phyloP scores from a whole-genome alignment of 2,329 filamentous ascomycete species.

The Fulvia fulva region DNA sequence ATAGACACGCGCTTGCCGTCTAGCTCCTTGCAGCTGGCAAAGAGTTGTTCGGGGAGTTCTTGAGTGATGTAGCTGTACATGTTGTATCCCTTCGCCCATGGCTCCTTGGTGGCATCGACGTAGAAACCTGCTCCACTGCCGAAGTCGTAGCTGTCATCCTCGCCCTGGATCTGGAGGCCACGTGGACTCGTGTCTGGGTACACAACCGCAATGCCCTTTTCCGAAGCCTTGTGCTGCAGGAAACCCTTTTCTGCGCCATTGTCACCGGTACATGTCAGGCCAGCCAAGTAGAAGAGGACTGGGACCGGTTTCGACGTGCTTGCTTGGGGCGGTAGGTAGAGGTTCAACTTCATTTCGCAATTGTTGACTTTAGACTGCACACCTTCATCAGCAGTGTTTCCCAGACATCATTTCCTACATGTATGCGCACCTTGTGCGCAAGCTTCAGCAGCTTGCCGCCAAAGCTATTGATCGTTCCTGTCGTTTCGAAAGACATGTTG shows the following conservation, averaged over 20 bases:
- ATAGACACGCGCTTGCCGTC: conserved; percentile 72
- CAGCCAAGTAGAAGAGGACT: conserved; percentile 87
- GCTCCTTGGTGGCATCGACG: conserved; percentile 73
- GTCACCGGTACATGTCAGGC: conserved; percentile 90
- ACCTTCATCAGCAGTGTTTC: background rate
- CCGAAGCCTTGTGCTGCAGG: conserved; percentile 77
- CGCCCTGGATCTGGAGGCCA: conserved; percentile 73
- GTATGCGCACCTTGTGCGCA: conserved; percentile 55
- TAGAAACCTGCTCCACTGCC: conserved; percentile 93
- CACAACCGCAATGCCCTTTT: conserved; percentile 82
- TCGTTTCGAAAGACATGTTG: conserved; percentile 79
- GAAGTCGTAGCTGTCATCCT: conserved; percentile 89
- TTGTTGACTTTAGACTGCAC: conserved; percentile 65
- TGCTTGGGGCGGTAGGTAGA: conserved; percentile 79
- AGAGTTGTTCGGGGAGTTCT: conserved; percentile 78
- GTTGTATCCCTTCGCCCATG: conserved; percentile 74
- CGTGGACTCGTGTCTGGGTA: conserved; percentile 93
- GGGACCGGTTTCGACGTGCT: conserved; percentile 63
- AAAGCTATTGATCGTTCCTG: conserved; percentile 83
- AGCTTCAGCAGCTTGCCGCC: conserved; percentile 95
- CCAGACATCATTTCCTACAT: background rate
- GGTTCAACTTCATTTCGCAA: conserved; percentile 87
- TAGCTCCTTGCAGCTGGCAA: conserved; percentile 65
- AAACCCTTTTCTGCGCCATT: conserved; percentile 76
- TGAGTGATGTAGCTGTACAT: conserved; percentile 93